Evolutionary conservation across 768 basidiomycete species (phyloP).

Genomic region (Auriscalpium orientale): DNA sequence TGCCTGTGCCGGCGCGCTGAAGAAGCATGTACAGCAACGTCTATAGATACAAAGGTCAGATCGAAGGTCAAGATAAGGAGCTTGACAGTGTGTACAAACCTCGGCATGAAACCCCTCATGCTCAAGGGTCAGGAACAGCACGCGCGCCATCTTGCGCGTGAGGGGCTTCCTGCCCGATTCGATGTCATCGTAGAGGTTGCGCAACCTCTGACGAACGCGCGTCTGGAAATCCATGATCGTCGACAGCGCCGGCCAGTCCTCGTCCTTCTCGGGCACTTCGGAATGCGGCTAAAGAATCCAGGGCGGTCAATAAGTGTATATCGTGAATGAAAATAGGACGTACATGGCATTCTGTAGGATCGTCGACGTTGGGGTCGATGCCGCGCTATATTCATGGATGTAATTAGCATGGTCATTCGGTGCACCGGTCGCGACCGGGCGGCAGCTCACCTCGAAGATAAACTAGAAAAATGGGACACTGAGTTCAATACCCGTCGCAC

Average conservation of each 20-base stretch:
- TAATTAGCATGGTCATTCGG: constrained; percentile 13
- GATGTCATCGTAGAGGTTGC: constrained; percentile 66
- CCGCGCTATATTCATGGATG: constrained; percentile 53
- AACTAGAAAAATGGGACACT: constrained; percentile 29
- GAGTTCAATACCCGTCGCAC: background rate
- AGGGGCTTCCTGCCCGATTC: constrained; percentile 40
- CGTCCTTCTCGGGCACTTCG: constrained; percentile 67
- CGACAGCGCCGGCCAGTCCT: constrained; percentile 78
- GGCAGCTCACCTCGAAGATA: constrained; percentile 59
- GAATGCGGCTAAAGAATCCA: constrained; percentile 64
- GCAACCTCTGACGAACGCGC: constrained; percentile 69
- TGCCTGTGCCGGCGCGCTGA: constrained; percentile 71
- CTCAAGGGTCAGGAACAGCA: constrained; percentile 86
- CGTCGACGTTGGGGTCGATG: constrained; percentile 92
- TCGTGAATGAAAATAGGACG: constrained; percentile 16
- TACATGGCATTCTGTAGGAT: constrained; percentile 82
- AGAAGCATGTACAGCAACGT: constrained; percentile 94
- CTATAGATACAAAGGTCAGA: constrained; percentile 19
- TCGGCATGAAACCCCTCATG: constrained; percentile 89
- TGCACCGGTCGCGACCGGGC: background rate
- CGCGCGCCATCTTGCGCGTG: constrained; percentile 64
- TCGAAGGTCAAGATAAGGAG: background rate
- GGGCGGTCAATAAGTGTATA: background rate
- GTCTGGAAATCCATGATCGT: constrained; percentile 70
- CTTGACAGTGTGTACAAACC: constrained; percentile 24